These are phyloP conservation scores for Besnoitia besnoiti DNA, from an alignment of 169 alveolate genomes.

Conservation along the genomic window DNA sequence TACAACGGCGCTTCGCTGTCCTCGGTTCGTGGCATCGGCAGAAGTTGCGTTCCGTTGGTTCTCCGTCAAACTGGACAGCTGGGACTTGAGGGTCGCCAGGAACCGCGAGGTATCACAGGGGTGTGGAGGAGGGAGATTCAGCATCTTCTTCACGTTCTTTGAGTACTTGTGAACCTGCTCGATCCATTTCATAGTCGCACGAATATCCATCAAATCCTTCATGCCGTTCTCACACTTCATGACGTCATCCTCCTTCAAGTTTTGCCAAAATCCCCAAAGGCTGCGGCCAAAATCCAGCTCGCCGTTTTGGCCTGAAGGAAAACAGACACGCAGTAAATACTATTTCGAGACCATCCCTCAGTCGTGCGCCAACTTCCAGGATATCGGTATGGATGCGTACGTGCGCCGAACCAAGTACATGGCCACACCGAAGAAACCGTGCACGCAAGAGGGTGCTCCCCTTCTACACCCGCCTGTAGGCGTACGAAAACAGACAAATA, in stretches of 20 bases:
- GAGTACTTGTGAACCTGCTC: not conserved
- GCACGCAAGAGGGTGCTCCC: no score
- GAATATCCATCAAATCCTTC: constrained; percentile 34
- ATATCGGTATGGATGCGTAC: no score
- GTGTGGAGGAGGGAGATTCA: constrained; percentile 21
- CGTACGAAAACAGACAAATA: not conserved
- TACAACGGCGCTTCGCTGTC: not conserved
- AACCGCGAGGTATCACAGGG: constrained; percentile 6
- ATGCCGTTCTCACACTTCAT: constrained; percentile 15
- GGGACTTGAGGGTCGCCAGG: not conserved
- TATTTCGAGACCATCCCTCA: no score
- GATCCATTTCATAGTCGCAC: constrained; percentile 18
- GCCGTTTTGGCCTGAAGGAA: constrained; percentile 36
- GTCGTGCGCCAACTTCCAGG: no score
- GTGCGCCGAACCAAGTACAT: no score
- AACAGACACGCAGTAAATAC: no score
- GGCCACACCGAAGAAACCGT: not conserved
- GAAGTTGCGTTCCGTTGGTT: not conserved
- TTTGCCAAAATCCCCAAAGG: constrained; percentile 30
- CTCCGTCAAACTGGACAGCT: not conserved
- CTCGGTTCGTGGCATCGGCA: not conserved
- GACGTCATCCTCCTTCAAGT: not conserved
- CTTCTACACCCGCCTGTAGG: not conserved
- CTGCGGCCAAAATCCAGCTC: constrained; percentile 42
- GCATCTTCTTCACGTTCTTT: not conserved